Percentiles rank a stretch among this genome's conserved stretches.
Conservation (phyloP, 441 rosid genomes). For the Arabidopsis hybrid region DNA sequence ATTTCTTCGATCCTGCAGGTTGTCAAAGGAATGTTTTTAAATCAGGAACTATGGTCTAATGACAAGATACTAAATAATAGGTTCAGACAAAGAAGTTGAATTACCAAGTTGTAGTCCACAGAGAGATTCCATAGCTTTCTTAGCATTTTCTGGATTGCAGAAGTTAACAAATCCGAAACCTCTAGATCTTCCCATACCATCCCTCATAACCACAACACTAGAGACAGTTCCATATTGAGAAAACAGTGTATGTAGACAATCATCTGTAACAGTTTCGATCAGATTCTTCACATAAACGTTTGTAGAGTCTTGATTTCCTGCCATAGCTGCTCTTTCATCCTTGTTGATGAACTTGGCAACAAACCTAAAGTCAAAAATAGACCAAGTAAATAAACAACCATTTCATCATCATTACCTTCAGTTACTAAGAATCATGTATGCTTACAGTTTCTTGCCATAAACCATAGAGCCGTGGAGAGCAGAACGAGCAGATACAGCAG, state of each 20-base stretch:
- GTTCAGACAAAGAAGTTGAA: constrained; percentile 14
- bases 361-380: constrained; percentile 50
- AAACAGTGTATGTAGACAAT: constrained; percentile 56
- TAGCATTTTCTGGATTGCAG: constrained; percentile 65
- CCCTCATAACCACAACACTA: constrained; percentile 63
- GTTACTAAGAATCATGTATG: not conserved
- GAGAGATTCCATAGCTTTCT: constrained; percentile 62
- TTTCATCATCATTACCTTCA: not conserved
- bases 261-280: constrained; percentile 58
- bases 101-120: constrained; percentile 50
- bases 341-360: constrained; percentile 74
- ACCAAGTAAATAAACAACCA: constrained; percentile 27
- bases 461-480: constrained; percentile 59
- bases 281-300: constrained; percentile 82
- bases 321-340: constrained; percentile 55
- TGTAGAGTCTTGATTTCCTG: constrained; percentile 51
- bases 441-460: constrained; percentile 71
- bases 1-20: constrained; percentile 59
- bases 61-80: not conserved
- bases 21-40: not conserved
- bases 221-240: constrained; percentile 69
- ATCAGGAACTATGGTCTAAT: constrained; percentile 21
- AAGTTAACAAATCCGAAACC: constrained; percentile 89
- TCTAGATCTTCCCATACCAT: constrained; percentile 63
- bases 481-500: constrained; percentile 65